Percentiles rank a stretch among this genome's conserved stretches.
Evolutionary conservation across 169 alveolate species (phyloP).

Genomic region (Condylostoma magnum): DNA sequence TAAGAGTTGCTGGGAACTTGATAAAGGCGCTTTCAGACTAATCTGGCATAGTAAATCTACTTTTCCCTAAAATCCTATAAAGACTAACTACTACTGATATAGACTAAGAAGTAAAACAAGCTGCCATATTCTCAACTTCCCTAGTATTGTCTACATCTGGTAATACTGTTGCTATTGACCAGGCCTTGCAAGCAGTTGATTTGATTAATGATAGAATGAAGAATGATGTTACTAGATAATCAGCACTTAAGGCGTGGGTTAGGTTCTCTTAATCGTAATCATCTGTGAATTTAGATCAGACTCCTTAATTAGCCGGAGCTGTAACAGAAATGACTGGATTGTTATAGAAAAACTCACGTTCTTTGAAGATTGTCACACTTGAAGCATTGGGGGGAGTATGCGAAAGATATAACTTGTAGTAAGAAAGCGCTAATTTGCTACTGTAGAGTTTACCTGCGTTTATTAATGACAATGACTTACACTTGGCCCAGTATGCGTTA

Average conservation of each 20-base stretch:
- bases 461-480: conserved; percentile 38
- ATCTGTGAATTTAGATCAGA: background rate
- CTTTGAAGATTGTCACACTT: conserved; percentile 43
- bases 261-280: conserved; percentile 23
- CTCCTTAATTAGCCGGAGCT: background rate
- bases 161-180: background rate
- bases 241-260: conserved; percentile 47
- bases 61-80: conserved; percentile 27
- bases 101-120: conserved; percentile 57
- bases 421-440: background rate
- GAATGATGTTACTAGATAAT: conserved; percentile 54
- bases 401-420: background rate
- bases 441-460: conserved; percentile 22
- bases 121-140: conserved; percentile 45
- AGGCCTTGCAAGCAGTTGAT: conserved; percentile 27
- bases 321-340: conserved; percentile 31
- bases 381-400: conserved; percentile 43
- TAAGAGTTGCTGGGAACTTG: conserved; percentile 43
- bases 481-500: conserved; percentile 40
- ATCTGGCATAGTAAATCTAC: background rate
- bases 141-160: conserved; percentile 33
- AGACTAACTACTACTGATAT: conserved; percentile 41
- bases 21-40: conserved; percentile 32
- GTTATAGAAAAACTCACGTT: conserved; percentile 40
- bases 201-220: conserved; percentile 45